Base-by-base conservation (phyloP, 352 stramenopile genomes). In the Phytophthora constricta region DNA sequence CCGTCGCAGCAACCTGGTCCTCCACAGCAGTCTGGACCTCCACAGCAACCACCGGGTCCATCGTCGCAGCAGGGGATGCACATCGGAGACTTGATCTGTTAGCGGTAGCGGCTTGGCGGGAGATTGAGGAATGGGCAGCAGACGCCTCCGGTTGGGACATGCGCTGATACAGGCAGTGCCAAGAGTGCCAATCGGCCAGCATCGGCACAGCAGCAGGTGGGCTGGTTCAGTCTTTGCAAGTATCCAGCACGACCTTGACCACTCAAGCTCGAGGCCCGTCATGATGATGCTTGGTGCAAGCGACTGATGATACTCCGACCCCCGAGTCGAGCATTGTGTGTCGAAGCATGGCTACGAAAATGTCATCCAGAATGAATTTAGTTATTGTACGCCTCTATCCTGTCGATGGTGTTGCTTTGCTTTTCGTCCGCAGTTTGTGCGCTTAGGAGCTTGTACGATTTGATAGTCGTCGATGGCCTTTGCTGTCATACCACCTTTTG, bases 51-150 rank as follows among this genome's bases (percentile, higher is more conserved):
- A 26, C 55, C 62, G 9, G 61, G 61, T 9, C 51, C 62, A 16
- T 71, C 63, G 33, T 71, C 63, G 45, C 56, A 71, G 34, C 63
- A 71, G 14, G 63, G 63, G 28, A 70, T 70, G 48, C 62, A 70
- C 62, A 70, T 70, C 7, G 28, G 41, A 33, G 48, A 20, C 50
- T 53, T 57, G 55, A 43, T 31, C 17, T 41, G 34, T 54, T 4
- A 42, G 34, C 17, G 22, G 59, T 58, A n/a, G n/a, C n/a, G 31
- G 45, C 27, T 52, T 34, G 26, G 42, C 14, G 25, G 49, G 10
- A 22, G 28, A 62, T 71, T 71, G 56, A 58, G 25, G 49, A 71
- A 71, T 71, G 63, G 33, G n/a, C 41, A 43, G 34, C 31, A 54
- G 58, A 68, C 51, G 22, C 14, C 9, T 47, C 19, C 41, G 41